phyloP scores from a whole-genome alignment of 805 yeast species.

The Pichia occidentalis region DNA sequence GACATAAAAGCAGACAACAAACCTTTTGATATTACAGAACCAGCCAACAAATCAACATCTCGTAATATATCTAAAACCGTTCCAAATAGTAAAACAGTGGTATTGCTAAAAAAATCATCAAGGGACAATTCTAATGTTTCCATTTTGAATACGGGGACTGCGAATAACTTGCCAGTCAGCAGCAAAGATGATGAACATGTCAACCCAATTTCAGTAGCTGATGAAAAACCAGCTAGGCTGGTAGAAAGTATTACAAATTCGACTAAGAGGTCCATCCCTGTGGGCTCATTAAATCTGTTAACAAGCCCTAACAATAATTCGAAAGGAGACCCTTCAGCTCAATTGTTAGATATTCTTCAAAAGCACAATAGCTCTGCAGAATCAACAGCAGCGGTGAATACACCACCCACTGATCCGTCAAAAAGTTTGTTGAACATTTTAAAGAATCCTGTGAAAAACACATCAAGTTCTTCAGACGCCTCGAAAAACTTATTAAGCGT shows the following conservation, averaged over 20 bases:
- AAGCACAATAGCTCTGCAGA: background rate
- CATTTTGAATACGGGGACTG: too few relatives aligned
- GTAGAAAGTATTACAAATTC: too few relatives aligned
- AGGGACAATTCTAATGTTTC: background rate
- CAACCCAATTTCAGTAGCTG: too few relatives aligned
- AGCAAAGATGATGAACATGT: too few relatives aligned
- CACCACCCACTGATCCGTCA: slow-evolving; percentile 2
- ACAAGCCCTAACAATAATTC: slow-evolving; percentile 3
- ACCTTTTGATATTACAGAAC: slow-evolving; percentile 14
- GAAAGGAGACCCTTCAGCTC: slow-evolving; percentile 9
- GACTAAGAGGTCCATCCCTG: too few relatives aligned
- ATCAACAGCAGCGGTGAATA: too few relatives aligned
- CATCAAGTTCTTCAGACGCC: background rate
- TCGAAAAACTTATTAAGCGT: slow-evolving; percentile 8
- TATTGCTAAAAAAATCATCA: slow-evolving; percentile 11
- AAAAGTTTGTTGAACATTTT: slow-evolving; percentile 7
- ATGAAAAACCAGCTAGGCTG: too few relatives aligned
- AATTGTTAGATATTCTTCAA: slow-evolving; percentile 11
- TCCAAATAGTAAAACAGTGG: slow-evolving; percentile 7
- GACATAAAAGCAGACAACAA: background rate
- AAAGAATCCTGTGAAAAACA: slow-evolving; percentile 2
- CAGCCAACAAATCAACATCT: slow-evolving; percentile 13
- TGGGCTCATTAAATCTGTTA: slow-evolving; percentile 3
- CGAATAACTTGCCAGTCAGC: too few relatives aligned
- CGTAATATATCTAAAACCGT: slow-evolving; percentile 6